A percentile compares a stretch with the other conserved stretches of the same genome.
Conservation (phyloP, 495 filamentous ascomycete species). For the Tuber microsphaerosporum region DNA sequence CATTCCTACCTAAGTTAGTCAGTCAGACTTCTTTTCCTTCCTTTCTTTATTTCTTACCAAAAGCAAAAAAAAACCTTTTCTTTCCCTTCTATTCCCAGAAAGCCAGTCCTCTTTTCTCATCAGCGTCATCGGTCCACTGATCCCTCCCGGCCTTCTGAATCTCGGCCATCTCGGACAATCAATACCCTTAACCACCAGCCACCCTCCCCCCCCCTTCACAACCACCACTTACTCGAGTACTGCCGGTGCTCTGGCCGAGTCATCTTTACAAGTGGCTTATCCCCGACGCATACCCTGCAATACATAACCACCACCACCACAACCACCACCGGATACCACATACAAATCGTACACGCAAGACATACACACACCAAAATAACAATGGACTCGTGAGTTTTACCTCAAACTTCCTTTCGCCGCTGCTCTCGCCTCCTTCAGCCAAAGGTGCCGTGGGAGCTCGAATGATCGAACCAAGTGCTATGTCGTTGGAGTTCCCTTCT, state of each 20-base stretch:
- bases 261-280: not conserved
- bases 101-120: not conserved
- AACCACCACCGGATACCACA: not conserved
- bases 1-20: not conserved
- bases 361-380: not conserved
- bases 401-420: not conserved
- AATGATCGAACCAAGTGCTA: not conserved
- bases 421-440: not conserved
- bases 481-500: not conserved
- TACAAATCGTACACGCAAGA: conserved; percentile 11
- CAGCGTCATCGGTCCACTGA: not conserved
- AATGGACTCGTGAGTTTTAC: conserved; percentile 38
- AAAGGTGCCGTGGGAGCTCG: not conserved
- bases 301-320: conserved; percentile 1
- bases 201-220: not conserved
- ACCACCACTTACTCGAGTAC: not conserved
- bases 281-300: not conserved
- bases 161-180: not conserved
- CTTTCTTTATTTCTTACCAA: not conserved
- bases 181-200: not conserved
- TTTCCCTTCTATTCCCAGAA: not conserved
- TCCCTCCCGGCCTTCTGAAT: not conserved
- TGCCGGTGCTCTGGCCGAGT: not conserved
- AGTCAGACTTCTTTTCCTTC: not conserved
- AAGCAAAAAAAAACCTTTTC: not conserved